Percentiles rank a stretch among this genome's conserved stretches.
These are phyloP conservation scores for Collybiopsis confluens DNA, from an alignment of 768 basidiomycete species.

Conservation along the genomic window DNA sequence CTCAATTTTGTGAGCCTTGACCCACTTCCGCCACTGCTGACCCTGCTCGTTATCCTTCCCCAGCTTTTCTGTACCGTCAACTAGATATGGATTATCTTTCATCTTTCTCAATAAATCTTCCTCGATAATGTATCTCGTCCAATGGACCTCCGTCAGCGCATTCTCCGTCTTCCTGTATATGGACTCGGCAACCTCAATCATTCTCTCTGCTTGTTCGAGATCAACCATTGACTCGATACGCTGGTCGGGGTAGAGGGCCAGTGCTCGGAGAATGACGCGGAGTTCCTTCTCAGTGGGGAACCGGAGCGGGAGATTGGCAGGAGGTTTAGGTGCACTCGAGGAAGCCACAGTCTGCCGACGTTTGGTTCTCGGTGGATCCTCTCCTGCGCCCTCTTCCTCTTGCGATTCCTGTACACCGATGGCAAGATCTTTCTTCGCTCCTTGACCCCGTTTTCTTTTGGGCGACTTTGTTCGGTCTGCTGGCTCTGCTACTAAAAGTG, in stretches of 20 bases:
- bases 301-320: not conserved
- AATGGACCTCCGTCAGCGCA: not conserved
- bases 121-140: constrained; percentile 1
- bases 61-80: constrained; percentile 4
- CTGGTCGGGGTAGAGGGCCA: not conserved
- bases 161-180: not conserved
- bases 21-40: not conserved
- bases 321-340: not conserved
- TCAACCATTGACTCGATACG: not conserved
- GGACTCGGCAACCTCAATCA: not conserved
- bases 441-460: no score
- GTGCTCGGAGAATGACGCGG: not conserved
- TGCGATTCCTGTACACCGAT: not conserved
- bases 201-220: not conserved
- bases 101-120: constrained; percentile 1
- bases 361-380: not conserved
- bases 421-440: no score
- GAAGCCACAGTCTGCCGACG: not conserved
- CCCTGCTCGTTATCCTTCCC: not conserved
- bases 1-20: not conserved
- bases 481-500: no score
- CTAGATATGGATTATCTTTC: not conserved
- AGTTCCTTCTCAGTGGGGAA: not conserved
- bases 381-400: not conserved
- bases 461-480: no score